Conservation (phyloP, 495 filamentous ascomycete genomes). For the Lineolata rhizophorae region DNA sequence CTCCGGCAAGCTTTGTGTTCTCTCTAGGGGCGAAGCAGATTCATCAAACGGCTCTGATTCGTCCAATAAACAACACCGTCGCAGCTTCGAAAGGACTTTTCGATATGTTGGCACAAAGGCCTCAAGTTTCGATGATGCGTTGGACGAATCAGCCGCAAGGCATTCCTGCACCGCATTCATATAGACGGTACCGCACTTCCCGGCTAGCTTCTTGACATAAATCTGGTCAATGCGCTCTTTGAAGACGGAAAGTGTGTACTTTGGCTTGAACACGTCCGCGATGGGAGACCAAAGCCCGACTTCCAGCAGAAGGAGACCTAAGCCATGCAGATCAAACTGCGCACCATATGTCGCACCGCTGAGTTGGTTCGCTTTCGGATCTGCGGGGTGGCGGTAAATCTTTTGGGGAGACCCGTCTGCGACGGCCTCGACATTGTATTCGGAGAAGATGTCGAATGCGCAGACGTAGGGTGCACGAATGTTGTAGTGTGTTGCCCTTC, state of each 20-base stretch:
- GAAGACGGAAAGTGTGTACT: conserved; percentile 41
- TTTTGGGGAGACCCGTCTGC: conserved; percentile 18
- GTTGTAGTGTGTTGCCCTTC: conserved; percentile 10
- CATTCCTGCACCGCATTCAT: conserved; percentile 61
- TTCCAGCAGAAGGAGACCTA: conserved; percentile 66
- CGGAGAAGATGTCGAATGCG: conserved; percentile 62
- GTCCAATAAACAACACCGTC: conserved; percentile 18
- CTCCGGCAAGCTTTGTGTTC: too few species aligned
- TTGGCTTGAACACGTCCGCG: conserved; percentile 40
- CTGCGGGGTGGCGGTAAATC: conserved; percentile 56
- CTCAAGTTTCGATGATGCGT: conserved; percentile 4
- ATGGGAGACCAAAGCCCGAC: conserved; percentile 79
- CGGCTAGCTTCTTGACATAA: conserved; percentile 33
- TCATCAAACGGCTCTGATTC: conserved; percentile 11
- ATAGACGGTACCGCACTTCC: conserved; percentile 31
- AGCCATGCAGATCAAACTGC: conserved; percentile 61
- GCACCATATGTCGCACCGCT: conserved; percentile 8
- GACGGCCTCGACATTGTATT: conserved; percentile 29
- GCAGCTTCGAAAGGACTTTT: conserved; percentile 11
- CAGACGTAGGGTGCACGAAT: conserved; percentile 57
- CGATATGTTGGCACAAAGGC: conserved; percentile 11
- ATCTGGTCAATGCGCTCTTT: conserved; percentile 34
- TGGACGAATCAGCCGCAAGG: too few species aligned
- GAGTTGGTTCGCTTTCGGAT: conserved; percentile 9
- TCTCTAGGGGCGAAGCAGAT: too few species aligned